Evolutionary conservation across 2,329 filamentous ascomycete species (phyloP).

Genomic region (Ambrosiella cleistominuta): DNA sequence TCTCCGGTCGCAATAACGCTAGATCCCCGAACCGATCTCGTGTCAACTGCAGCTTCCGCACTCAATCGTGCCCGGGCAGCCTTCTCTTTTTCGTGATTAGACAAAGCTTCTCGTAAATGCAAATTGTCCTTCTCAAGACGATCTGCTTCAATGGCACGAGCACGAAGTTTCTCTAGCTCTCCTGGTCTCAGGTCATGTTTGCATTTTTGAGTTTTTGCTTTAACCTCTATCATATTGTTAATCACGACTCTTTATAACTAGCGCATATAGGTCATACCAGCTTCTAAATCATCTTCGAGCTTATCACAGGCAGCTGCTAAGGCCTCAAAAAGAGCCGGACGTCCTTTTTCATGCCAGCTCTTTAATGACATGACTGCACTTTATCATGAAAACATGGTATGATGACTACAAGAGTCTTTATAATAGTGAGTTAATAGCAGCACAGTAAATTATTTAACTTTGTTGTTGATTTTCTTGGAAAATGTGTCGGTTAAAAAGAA

Average conservation of each 20-base stretch:
- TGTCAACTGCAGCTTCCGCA: not conserved
- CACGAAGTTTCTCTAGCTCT: conserved; percentile 22
- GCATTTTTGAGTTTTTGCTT: conserved; percentile 16
- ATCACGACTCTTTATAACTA: not conserved
- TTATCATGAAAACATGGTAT: conserved; percentile 5
- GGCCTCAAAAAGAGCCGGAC: conserved; percentile 24
- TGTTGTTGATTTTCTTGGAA: not conserved
- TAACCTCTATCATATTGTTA: conserved; percentile 4
- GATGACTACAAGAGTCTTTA: not conserved
- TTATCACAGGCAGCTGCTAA: conserved; percentile 24
- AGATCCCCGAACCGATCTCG: not conserved
- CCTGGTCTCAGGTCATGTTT: conserved; percentile 13
- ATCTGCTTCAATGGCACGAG: conserved; percentile 19
- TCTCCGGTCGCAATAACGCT: not conserved
- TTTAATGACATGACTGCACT: conserved; percentile 17
- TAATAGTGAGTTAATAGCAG: not conserved
- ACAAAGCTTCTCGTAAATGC: conserved; percentile 24
- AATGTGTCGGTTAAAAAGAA: too few relatives aligned
- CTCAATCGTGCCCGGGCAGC: not conserved
- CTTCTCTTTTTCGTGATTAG: conserved; percentile 7
- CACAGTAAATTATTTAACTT: not conserved
- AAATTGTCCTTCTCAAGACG: conserved; percentile 26
- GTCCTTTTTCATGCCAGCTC: conserved; percentile 24
- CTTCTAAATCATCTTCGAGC: conserved; percentile 23
- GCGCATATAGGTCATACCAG: conserved; percentile 18